Percentiles rank a stretch among this genome's conserved stretches.
Conservation (phyloP, 2,329 filamentous ascomycete species). For the Tolypocladium inflatum region DNA sequence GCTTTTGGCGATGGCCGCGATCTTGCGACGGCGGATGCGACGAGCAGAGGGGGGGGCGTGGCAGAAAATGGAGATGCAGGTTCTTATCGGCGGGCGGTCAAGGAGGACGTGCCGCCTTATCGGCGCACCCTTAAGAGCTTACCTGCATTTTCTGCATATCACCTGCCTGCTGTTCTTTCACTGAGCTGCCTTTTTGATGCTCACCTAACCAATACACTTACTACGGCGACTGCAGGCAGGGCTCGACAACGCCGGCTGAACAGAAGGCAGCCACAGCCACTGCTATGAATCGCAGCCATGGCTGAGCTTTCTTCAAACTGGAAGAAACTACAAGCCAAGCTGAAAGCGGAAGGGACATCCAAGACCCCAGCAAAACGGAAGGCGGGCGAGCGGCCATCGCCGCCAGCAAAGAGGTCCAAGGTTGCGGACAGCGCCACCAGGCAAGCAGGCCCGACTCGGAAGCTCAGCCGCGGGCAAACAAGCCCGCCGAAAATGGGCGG, state of each 20-base stretch:
- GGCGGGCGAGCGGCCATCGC: conserved; percentile 18
- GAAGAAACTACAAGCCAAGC: conserved; percentile 64
- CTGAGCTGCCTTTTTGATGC: not conserved
- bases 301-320: conserved; percentile 58
- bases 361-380: conserved; percentile 33
- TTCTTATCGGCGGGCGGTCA: not conserved
- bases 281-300: conserved; percentile 14
- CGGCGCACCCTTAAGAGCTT: not conserved
- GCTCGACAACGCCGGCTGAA: not conserved
- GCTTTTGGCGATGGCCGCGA: not conserved
- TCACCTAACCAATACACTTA: not conserved
- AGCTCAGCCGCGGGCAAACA: not conserved
- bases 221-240: not conserved
- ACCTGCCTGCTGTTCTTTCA: not conserved
- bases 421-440: conserved; percentile 1
- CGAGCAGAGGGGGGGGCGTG: not conserved
- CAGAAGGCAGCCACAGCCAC: not conserved
- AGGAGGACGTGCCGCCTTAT: not conserved
- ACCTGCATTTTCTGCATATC: not conserved
- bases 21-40: not conserved
- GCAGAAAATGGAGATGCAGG: not conserved
- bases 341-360: conserved; percentile 36
- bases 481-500: conserved; percentile 39
- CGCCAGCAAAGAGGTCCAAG: conserved; percentile 20
- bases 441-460: conserved; percentile 3